Conservation (phyloP, 2,329 filamentous ascomycete species). For the Fusarium kyushuense region DNA sequence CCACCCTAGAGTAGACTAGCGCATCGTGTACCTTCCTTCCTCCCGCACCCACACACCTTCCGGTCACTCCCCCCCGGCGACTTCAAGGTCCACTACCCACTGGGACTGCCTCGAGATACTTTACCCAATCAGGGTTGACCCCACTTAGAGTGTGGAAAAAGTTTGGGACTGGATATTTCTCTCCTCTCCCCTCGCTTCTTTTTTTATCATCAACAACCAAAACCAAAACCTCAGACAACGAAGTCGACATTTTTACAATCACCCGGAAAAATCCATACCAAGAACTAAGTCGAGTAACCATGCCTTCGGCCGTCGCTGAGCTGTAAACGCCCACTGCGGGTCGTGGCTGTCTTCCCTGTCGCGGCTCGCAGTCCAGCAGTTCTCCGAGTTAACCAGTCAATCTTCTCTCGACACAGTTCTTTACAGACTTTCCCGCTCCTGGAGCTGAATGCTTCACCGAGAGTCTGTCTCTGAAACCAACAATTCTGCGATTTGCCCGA, state of each 20-base stretch:
- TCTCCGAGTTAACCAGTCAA: conserved; percentile 76
- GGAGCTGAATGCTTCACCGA: conserved; percentile 52
- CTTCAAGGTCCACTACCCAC: not conserved
- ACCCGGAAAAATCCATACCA: conserved; percentile 53
- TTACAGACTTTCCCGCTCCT: conserved; percentile 66
- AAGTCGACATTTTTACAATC: conserved; percentile 64
- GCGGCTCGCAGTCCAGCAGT: conserved; percentile 86
- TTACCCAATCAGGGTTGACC: conserved; percentile 40
- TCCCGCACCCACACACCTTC: conserved; percentile 30
- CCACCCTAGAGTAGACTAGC: conserved; percentile 35
- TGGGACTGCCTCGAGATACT: conserved; percentile 27
- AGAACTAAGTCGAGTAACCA: conserved; percentile 77
- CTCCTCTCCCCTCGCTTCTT: conserved; percentile 40
- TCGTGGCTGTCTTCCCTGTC: conserved; percentile 58
- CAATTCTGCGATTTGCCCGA: conserved; percentile 50
- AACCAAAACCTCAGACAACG: conserved; percentile 67
- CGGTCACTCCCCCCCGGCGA: conserved; percentile 31
- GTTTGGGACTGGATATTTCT: conserved; percentile 49
- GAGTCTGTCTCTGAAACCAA: conserved; percentile 56
- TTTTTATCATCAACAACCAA: conserved; percentile 52
- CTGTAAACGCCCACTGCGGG: conserved; percentile 92
- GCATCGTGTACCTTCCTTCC: conserved; percentile 23
- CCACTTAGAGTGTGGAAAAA: conserved; percentile 47
- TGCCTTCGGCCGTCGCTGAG: conserved; percentile 85
- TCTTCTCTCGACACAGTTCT: conserved; percentile 74